phyloP scores from a whole-genome alignment of 768 basidiomycete genomes.

The Termitomyces sp. region DNA sequence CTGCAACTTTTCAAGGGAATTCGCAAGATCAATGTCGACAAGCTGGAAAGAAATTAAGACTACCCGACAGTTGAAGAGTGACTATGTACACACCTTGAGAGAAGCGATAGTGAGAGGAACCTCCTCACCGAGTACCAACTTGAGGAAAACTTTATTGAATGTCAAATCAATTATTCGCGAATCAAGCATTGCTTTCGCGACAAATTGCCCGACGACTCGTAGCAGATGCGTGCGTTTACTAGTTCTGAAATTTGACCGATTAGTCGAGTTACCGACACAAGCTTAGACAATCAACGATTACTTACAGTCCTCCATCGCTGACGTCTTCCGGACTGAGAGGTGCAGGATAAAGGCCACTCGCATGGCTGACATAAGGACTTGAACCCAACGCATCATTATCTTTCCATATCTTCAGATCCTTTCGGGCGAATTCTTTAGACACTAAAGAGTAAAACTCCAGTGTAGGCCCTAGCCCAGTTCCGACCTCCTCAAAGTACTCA shows the following conservation, averaged over 20 bases:
- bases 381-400: slow-evolving; percentile 65
- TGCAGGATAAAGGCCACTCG: slow-evolving; percentile 82
- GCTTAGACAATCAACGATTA: not conserved
- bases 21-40: slow-evolving; percentile 81
- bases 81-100: slow-evolving; percentile 52
- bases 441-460: slow-evolving; percentile 98
- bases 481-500: slow-evolving; percentile 98
- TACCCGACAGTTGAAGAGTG: not conserved
- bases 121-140: slow-evolving; percentile 81
- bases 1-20: slow-evolving; percentile 78
- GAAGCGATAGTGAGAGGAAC: slow-evolving; percentile 80
- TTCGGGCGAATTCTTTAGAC: slow-evolving; percentile 89
- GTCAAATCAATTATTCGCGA: slow-evolving; percentile 96
- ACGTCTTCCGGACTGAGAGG: slow-evolving; percentile 70
- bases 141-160: slow-evolving; percentile 94
- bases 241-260: slow-evolving; percentile 4
- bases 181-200: slow-evolving; percentile 95
- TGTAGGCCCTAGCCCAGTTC: slow-evolving; percentile 95
- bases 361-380: slow-evolving; percentile 77
- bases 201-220: slow-evolving; percentile 90
- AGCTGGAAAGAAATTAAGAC: slow-evolving; percentile 38
- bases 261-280: too few relatives aligned
- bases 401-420: slow-evolving; percentile 88
- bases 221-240: slow-evolving; percentile 86
- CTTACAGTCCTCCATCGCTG: slow-evolving; percentile 74